phyloP scores from a whole-genome alignment of 164 flowering plant genomes.

The Berberis thunbergii region DNA sequence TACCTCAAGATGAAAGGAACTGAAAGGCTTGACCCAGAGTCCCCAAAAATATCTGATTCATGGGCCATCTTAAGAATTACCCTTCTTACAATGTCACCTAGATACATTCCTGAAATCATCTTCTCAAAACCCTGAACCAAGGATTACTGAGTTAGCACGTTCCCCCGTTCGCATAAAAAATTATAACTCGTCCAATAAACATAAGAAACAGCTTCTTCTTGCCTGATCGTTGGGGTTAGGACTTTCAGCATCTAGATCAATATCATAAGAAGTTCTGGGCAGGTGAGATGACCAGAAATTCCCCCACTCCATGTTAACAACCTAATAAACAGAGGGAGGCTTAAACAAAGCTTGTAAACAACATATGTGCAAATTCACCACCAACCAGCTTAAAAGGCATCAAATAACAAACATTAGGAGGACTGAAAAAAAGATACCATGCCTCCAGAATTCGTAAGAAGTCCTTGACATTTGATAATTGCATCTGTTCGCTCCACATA shows the following conservation, averaged over 20 bases:
- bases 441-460: constrained; percentile 66
- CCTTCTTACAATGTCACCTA: constrained; percentile 92
- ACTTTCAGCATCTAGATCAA: constrained; percentile 75
- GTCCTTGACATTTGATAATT: constrained; percentile 81
- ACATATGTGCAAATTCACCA: not conserved
- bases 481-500: constrained; percentile 88
- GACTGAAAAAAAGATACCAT: constrained; percentile 48
- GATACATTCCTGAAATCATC: constrained; percentile 96
- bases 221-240: constrained; percentile 84
- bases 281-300: constrained; percentile 90
- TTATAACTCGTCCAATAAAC: too few species aligned
- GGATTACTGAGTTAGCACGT: not conserved
- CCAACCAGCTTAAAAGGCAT: not conserved
- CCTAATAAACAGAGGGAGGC: constrained; percentile 29
- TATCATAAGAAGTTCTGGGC: constrained; percentile 80
- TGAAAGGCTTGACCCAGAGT: constrained; percentile 36
- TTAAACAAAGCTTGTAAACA: not conserved
- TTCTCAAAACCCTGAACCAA: constrained; percentile 88
- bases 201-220: not conserved
- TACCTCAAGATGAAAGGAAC: constrained; percentile 62
- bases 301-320: constrained; percentile 95
- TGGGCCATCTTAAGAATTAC: constrained; percentile 69
- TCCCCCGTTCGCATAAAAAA: not conserved
- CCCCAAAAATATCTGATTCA: constrained; percentile 65
- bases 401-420: not conserved